Percentiles rank a stretch among this genome's conserved stretches.
These are phyloP conservation scores for Psidium friedrichsthalianum DNA, from an alignment of 345 rosid species.

Conservation along the genomic window DNA sequence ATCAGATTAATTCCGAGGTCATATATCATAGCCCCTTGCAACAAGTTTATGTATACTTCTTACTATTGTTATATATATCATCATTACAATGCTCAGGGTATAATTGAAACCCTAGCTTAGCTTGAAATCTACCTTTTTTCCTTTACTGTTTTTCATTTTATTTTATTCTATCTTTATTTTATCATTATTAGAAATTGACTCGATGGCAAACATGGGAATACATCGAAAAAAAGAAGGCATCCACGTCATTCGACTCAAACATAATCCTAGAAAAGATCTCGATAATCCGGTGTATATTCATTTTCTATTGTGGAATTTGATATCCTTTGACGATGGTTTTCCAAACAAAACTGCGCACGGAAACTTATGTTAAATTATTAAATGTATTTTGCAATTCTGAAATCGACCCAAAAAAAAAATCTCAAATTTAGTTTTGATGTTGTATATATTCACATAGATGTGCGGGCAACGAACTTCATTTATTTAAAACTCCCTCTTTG, in stretches of 20 bases:
- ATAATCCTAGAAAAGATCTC: background rate
- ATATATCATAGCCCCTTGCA: background rate
- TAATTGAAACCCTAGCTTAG: background rate
- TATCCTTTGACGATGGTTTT: background rate
- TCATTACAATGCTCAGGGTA: background rate
- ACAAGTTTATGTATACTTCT: background rate
- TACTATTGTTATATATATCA: background rate
- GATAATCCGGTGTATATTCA: background rate
- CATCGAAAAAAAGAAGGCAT: background rate
- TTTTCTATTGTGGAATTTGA: background rate
- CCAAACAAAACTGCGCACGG: background rate
- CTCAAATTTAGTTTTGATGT: background rate
- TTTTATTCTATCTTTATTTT: background rate
- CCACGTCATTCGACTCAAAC: background rate
- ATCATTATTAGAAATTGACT: background rate
- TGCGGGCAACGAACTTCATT: background rate
- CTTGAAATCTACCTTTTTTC: background rate
- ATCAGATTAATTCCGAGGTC: background rate
- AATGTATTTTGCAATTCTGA: background rate
- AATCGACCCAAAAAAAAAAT: background rate
- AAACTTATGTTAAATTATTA: background rate
- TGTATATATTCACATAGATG: background rate
- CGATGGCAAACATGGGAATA: background rate
- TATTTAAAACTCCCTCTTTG: background rate
- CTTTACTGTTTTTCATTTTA: background rate